Percentiles rank a stretch among this genome's conserved stretches.
Evolutionary conservation across 441 rosid species (phyloP).

Genomic region (Pelargonium cotyledonis): DNA sequence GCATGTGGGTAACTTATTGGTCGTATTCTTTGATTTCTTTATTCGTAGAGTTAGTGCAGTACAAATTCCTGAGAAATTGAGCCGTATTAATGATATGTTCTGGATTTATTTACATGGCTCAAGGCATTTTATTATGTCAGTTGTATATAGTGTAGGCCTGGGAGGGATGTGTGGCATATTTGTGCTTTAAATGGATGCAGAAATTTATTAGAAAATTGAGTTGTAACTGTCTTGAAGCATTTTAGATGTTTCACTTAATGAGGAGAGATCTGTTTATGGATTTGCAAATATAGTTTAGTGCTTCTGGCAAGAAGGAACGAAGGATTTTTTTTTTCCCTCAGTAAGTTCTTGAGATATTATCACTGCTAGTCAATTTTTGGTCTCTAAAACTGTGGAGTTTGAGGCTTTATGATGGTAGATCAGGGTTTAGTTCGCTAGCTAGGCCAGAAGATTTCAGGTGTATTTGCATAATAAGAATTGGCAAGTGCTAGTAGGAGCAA

Average conservation of each 20-base stretch:
- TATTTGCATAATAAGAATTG: conserved; percentile 2
- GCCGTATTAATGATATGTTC: not conserved
- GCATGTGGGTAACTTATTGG: not conserved
- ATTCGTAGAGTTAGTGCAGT: not conserved
- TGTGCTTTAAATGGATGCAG: not conserved
- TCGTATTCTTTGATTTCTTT: not conserved
- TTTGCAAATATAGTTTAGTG: not conserved
- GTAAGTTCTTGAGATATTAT: not conserved
- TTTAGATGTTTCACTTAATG: not conserved
- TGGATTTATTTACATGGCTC: not conserved
- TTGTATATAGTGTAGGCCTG: not conserved
- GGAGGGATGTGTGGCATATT: not conserved
- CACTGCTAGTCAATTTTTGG: not conserved
- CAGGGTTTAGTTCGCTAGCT: not conserved
- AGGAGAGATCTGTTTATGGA: not conserved
- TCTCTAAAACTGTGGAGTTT: not conserved
- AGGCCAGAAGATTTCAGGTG: not conserved
- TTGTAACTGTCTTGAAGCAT: not conserved
- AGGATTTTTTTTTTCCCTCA: not conserved
- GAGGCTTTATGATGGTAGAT: not conserved
- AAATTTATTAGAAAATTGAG: not conserved
- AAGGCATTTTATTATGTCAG: not conserved
- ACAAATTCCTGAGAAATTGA: not conserved
- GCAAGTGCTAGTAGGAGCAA: not conserved
- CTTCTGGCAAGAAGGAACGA: not conserved